Percentiles rank a stretch among this genome's conserved stretches.
Evolutionary conservation across 2,329 filamentous ascomycete genomes (phyloP).

Genomic region (Mycosphaerella sp.): DNA sequence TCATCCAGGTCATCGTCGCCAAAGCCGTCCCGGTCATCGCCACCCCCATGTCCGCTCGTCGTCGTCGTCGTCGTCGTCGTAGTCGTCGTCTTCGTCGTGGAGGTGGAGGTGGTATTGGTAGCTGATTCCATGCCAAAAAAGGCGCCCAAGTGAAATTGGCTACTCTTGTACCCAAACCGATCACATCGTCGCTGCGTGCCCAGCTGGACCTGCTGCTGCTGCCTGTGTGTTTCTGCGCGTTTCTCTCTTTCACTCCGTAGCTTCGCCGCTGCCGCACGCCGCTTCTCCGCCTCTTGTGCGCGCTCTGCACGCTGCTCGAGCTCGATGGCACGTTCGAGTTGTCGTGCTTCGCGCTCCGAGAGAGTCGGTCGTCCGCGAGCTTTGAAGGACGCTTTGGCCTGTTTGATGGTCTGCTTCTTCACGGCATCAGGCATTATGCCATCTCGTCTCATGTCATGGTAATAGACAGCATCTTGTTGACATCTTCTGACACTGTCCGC

Average conservation of each 20-base stretch:
- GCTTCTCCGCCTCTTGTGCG: conserved; percentile 32
- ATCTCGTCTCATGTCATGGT: background rate
- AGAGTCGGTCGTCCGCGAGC: conserved; percentile 29
- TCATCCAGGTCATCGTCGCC: conserved; percentile 31
- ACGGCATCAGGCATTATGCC: conserved; percentile 18
- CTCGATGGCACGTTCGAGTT: conserved; percentile 31
- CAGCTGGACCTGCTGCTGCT: conserved; percentile 14
- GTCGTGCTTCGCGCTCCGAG: conserved; percentile 29
- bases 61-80: background rate
- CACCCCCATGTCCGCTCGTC: background rate
- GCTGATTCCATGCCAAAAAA: conserved; percentile 27
- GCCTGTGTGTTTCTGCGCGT: conserved; percentile 15
- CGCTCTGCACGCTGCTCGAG: conserved; percentile 32
- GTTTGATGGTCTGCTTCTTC: conserved; percentile 31
- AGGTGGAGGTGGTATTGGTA: background rate
- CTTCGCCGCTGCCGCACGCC: conserved; percentile 27
- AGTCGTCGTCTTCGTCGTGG: too few relatives aligned
- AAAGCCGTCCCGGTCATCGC: conserved; percentile 17
- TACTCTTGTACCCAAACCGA: conserved; percentile 32
- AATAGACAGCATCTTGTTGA: too few relatives aligned
- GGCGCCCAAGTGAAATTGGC: conserved; percentile 33
- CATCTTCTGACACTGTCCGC: too few relatives aligned
- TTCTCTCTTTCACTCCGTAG: conserved; percentile 28
- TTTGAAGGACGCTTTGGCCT: conserved; percentile 35
- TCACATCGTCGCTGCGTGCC: conserved; percentile 32